phyloP scores from a whole-genome alignment of 257 asterid genomes.

The Solanum pinnatisectum region DNA sequence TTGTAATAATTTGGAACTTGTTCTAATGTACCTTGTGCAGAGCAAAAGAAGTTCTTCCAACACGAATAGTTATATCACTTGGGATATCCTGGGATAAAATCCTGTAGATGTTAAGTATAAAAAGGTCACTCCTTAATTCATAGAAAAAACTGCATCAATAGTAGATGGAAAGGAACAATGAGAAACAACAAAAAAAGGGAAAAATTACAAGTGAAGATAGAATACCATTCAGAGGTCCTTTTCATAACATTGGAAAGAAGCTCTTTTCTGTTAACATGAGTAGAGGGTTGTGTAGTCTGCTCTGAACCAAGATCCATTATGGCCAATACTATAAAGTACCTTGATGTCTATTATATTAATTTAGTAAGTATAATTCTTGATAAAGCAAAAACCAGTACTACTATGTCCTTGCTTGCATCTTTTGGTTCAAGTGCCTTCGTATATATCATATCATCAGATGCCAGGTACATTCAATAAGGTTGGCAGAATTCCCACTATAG shows the following conservation, averaged over 20 bases:
- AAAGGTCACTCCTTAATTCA: not conserved
- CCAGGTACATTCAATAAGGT: not conserved
- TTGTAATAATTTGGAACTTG: not conserved
- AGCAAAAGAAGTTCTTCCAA: slow-evolving; percentile 60
- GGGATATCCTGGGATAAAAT: slow-evolving; percentile 79
- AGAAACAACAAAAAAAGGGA: not conserved
- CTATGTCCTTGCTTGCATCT: not conserved
- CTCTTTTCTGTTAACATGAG: slow-evolving; percentile 37
- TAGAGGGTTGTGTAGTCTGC: not conserved
- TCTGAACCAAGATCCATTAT: slow-evolving; percentile 22
- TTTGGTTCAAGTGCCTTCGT: not conserved
- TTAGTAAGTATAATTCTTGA: not conserved
- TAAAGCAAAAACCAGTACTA: not conserved
- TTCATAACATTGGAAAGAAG: slow-evolving; percentile 67
- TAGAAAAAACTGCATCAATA: not conserved
- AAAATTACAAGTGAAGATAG: not conserved
- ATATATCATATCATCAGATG: not conserved
- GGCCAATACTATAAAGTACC: not conserved
- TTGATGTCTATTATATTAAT: not conserved
- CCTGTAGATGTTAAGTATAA: slow-evolving; percentile 31
- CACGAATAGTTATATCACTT: slow-evolving; percentile 58
- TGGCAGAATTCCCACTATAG: slow-evolving; percentile 14
- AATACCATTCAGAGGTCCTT: slow-evolving; percentile 83
- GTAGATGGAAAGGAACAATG: not conserved
- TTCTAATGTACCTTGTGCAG: slow-evolving; percentile 58